Conservation (phyloP, 805 yeast species). For the Clavispora vitiphila region DNA sequence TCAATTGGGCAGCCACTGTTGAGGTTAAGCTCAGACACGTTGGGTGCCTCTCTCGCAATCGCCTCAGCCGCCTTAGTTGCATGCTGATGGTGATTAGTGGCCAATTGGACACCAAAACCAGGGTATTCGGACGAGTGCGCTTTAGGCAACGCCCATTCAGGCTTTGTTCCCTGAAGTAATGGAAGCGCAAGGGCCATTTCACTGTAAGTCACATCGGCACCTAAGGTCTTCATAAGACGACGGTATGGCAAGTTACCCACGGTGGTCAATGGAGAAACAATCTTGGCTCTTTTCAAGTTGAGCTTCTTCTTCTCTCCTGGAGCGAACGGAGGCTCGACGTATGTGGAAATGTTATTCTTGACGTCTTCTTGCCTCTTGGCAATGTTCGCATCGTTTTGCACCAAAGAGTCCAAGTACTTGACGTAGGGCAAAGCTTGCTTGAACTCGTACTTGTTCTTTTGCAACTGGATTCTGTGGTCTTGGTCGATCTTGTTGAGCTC, state of each 20-base stretch:
- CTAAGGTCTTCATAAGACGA: conserved; percentile 81
- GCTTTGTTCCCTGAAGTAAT: conserved; percentile 79
- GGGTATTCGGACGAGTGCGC: conserved; percentile 80
- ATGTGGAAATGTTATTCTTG: conserved; percentile 42
- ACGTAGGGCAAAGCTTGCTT: conserved; percentile 52
- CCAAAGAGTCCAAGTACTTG: conserved; percentile 55
- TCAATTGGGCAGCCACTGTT: conserved; percentile 99
- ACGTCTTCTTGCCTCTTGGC: conserved; percentile 22
- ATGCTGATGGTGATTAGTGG: conserved; percentile 88
- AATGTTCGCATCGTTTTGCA: conserved; percentile 37
- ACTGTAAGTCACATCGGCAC: conserved; percentile 89
- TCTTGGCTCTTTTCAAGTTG: conserved; percentile 67
- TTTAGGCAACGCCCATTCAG: conserved; percentile 97
- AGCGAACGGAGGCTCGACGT: conserved; percentile 71
- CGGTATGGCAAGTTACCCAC: conserved; percentile 97
- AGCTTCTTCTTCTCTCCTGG: conserved; percentile 78
- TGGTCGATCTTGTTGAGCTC: conserved; percentile 63
- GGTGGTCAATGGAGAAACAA: conserved; percentile 93
- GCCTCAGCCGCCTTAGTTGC: conserved; percentile 91
- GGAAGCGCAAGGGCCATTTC: conserved; percentile 94
- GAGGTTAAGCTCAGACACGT: conserved; percentile 78
- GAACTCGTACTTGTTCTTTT: conserved; percentile 59
- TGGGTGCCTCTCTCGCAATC: conserved; percentile 49
- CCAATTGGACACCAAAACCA: conserved; percentile 91
- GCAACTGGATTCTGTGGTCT: conserved; percentile 44